Percentiles rank a stretch among this genome's conserved stretches.
phyloP scores from a whole-genome alignment of 768 basidiomycete genomes.

The Mycena venus region DNA sequence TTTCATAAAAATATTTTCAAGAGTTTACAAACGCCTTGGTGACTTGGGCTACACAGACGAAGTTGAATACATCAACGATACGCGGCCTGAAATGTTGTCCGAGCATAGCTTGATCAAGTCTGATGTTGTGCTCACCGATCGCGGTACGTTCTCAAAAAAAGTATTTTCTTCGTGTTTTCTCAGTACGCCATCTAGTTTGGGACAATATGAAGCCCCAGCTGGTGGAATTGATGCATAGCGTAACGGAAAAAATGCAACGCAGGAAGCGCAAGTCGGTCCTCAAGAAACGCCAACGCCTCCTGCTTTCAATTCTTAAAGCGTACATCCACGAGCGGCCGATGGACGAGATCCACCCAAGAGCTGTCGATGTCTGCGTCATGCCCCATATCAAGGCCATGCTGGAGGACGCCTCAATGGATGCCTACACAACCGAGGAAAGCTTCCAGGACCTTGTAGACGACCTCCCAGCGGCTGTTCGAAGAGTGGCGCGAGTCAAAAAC shows the following conservation, averaged over 20 bases:
- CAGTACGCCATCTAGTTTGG: conserved; percentile 31
- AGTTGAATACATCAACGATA: conserved; percentile 33
- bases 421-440: conserved; percentile 32
- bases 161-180: neutral
- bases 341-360: conserved; percentile 36
- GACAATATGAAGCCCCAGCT: conserved; percentile 32
- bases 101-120: conserved; percentile 32
- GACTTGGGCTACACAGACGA: conserved; percentile 39
- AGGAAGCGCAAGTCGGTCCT: conserved; percentile 35
- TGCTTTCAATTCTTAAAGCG: conserved; percentile 33
- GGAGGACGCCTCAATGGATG: conserved; percentile 30
- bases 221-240: conserved; percentile 31
- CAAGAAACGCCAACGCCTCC: conserved; percentile 34
- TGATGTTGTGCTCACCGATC: conserved; percentile 33
- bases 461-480: conserved; percentile 32
- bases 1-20: neutral
- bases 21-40: conserved; percentile 33
- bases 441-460: conserved; percentile 32
- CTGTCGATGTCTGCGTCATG: conserved; percentile 38
- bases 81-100: conserved; percentile 20
- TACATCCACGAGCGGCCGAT: conserved; percentile 32
- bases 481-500: conserved; percentile 39
- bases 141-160: conserved; percentile 25
- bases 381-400: conserved; percentile 39
- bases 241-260: conserved; percentile 31